phyloP scores from a whole-genome alignment of 768 basidiomycete species.

The Boletus rufocinnamomeus region DNA sequence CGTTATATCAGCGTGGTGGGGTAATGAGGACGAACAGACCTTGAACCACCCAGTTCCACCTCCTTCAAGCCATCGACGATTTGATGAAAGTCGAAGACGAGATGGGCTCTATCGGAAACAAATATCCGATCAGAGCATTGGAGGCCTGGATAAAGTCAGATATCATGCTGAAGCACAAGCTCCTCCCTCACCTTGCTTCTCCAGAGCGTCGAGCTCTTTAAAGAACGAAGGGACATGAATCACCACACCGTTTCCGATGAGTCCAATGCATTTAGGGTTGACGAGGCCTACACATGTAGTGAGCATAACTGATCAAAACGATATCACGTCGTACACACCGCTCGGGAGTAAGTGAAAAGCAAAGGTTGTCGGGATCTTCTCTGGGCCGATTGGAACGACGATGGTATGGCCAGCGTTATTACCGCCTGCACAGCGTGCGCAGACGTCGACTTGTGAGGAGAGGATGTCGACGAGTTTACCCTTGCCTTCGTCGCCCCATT shows the following conservation, averaged over 20 bases:
- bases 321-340: conserved; percentile 47
- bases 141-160: conserved; percentile 57
- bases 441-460: conserved; percentile 85
- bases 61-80: conserved; percentile 99
- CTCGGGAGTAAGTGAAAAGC: conserved; percentile 96
- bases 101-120: conserved; percentile 93
- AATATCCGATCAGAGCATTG: conserved; percentile 83
- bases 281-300: conserved; percentile 18
- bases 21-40: conserved; percentile 40
- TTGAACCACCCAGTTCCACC: conserved; percentile 90
- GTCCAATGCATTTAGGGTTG: conserved; percentile 64
- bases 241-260: conserved; percentile 96
- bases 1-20: not conserved
- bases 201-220: conserved; percentile 81
- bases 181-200: conserved; percentile 67
- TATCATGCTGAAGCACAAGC: not conserved
- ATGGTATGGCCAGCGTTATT: conserved; percentile 99
- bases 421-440: conserved; percentile 95
- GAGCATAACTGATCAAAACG: not conserved
- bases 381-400: conserved; percentile 71
- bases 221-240: conserved; percentile 96
- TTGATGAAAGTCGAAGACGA: conserved; percentile 99
- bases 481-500: conserved; percentile 94
- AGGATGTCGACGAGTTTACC: conserved; percentile 98
- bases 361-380: conserved; percentile 77